Conservation (phyloP, 495 filamentous ascomycete species). For the Chaetomium cochliodes region DNA sequence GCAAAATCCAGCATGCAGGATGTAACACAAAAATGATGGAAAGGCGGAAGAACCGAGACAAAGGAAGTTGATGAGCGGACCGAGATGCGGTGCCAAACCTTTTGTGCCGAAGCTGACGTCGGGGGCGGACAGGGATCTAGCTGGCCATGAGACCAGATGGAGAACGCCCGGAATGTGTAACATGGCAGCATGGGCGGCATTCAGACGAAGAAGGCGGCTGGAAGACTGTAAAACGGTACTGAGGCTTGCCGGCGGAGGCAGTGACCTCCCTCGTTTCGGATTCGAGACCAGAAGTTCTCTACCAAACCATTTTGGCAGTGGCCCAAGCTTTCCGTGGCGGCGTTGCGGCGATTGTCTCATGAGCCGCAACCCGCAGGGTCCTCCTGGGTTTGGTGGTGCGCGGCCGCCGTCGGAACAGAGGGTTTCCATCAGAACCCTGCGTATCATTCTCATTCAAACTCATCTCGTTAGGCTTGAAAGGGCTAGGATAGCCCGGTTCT, state of each 20-base stretch:
- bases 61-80: conserved; percentile 5
- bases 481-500: background rate
- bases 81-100: conserved; percentile 16
- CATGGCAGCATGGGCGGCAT: conserved; percentile 28
- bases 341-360: background rate
- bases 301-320: conserved; percentile 7
- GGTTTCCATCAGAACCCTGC: conserved; percentile 12
- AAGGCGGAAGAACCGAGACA: conserved; percentile 15
- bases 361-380: conserved; percentile 21
- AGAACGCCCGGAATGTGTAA: conserved; percentile 32
- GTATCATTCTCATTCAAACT: background rate
- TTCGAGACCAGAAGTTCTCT: conserved; percentile 24
- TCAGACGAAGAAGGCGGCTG: conserved; percentile 19
- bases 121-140: conserved; percentile 7
- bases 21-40: conserved; percentile 8
- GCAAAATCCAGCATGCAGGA: background rate
- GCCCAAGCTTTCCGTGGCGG: conserved; percentile 18
- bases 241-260: conserved; percentile 27
- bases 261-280: conserved; percentile 31
- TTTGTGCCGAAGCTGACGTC: conserved; percentile 21
- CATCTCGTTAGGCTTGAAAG: background rate
- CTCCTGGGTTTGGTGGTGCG: background rate
- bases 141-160: conserved; percentile 21
- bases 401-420: conserved; percentile 2
- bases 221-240: conserved; percentile 30